Evolutionary conservation across 1,284 basidiomycete genomes (phyloP).

Genomic region (Cryptococcus hybrid): DNA sequence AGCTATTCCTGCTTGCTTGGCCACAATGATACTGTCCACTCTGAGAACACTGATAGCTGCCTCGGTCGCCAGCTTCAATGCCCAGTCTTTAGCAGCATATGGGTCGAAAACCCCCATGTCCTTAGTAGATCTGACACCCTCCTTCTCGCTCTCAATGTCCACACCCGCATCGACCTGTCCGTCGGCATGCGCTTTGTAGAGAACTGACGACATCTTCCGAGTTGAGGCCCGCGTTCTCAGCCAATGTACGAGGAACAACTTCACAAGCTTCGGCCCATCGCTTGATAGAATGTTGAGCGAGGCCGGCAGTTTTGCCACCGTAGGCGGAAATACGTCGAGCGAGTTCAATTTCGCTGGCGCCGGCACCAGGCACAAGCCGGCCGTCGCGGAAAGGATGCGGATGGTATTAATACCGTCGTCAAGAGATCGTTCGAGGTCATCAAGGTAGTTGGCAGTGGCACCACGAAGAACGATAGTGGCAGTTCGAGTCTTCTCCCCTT

Average conservation of each 20-base stretch:
- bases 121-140: constrained; percentile 28
- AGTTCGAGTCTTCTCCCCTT: constrained; percentile 69
- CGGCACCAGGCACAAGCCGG: constrained; percentile 89
- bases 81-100: constrained; percentile 51
- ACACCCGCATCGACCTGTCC: constrained; percentile 62
- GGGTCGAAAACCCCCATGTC: constrained; percentile 37
- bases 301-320: constrained; percentile 83
- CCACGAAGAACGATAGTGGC: constrained; percentile 96
- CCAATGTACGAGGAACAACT: constrained; percentile 87
- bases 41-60: constrained; percentile 91
- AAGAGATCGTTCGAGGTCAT: constrained; percentile 93
- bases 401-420: constrained; percentile 98
- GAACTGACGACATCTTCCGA: constrained; percentile 85
- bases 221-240: constrained; percentile 94
- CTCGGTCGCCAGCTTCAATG: constrained; percentile 62
- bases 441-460: constrained; percentile 89
- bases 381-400: constrained; percentile 90
- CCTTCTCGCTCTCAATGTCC: constrained; percentile 60
- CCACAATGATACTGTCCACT: constrained; percentile 98
- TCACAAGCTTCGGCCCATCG: constrained; percentile 88
- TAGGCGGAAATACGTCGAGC: constrained; percentile 79
- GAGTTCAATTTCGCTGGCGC: constrained; percentile 90
- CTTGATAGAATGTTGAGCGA: constrained; percentile 92
- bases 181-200: constrained; percentile 88
- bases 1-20: constrained; percentile 75